Evolutionary conservation across 208 protist genomes (phyloP).

Genomic region (Crithidia acanthocephali): DNA sequence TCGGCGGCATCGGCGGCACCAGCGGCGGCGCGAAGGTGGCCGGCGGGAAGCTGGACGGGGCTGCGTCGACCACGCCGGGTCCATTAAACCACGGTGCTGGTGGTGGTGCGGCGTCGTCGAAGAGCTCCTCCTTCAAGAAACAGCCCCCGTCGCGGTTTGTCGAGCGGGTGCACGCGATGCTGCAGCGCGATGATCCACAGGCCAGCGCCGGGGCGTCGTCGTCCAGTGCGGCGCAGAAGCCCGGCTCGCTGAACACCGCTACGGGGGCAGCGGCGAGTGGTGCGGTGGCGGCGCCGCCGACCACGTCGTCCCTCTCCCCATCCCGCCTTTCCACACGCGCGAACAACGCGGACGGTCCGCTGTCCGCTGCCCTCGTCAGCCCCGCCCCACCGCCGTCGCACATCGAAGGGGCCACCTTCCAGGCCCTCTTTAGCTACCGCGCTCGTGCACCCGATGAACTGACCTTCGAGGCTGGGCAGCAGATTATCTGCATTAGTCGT

Average conservation of each 20-base stretch:
- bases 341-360: neutral
- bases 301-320: slow-evolving; percentile 10
- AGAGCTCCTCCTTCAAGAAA: neutral
- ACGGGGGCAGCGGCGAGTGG: neutral
- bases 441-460: slow-evolving; percentile 87
- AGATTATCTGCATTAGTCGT: slow-evolving; percentile 79
- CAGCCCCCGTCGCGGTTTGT: slow-evolving; percentile 48
- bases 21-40: neutral
- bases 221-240: neutral
- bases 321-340: slow-evolving; percentile 8
- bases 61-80: slow-evolving; percentile 4
- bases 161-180: slow-evolving; percentile 56
- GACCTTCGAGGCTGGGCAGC: slow-evolving; percentile 73
- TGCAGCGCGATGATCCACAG: slow-evolving; percentile 33
- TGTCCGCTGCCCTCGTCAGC: slow-evolving; percentile 1
- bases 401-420: slow-evolving; percentile 75
- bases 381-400: slow-evolving; percentile 25
- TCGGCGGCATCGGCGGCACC: neutral
- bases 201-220: neutral
- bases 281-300: neutral
- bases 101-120: neutral
- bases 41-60: neutral
- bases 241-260: neutral
- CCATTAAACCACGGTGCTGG: neutral
- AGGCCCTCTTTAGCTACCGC: slow-evolving; percentile 79